A percentile compares a stretch with the other conserved stretches of the same genome.
Evolutionary conservation across 257 asterid species (phyloP).

Genomic region (Solanum habrochaites): DNA sequence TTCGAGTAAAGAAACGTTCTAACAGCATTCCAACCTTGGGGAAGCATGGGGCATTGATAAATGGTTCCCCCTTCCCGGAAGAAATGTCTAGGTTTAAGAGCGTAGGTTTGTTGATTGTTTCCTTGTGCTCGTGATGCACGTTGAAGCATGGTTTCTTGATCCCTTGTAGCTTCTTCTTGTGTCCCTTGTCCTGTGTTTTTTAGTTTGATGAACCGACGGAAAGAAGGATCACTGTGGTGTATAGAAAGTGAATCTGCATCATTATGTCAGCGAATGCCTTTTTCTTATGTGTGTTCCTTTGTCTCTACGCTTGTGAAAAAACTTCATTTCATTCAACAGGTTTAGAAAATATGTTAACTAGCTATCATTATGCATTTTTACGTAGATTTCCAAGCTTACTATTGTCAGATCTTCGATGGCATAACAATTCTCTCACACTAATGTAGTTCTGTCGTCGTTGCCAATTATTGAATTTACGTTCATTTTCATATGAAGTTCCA

Average conservation of each 20-base stretch:
- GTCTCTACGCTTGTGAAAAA: not conserved
- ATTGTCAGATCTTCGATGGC: not conserved
- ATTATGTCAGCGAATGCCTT: constrained; percentile 1
- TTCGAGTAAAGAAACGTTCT: constrained; percentile 38
- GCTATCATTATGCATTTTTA: not conserved
- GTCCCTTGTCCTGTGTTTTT: not conserved
- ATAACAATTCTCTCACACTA: not conserved
- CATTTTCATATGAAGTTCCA: not conserved
- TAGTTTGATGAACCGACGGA: not conserved
- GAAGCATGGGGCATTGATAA: constrained; percentile 21
- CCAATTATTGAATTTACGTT: not conserved
- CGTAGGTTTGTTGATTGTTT: not conserved
- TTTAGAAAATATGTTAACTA: not conserved
- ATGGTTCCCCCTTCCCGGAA: constrained; percentile 16
- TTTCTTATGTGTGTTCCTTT: not conserved
- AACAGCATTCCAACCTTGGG: constrained; percentile 42
- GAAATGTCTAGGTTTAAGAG: constrained; percentile 6
- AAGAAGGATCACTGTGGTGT: not conserved
- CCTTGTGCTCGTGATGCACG: not conserved
- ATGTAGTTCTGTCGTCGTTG: not conserved
- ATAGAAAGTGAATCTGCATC: not conserved
- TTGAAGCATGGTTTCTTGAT: not conserved
- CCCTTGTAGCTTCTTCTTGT: not conserved
- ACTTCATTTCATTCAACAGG: not conserved
- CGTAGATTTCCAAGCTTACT: not conserved